Evolutionary conservation across 148 eudicot species (phyloP).

Genomic region (Beta vulgaris): DNA sequence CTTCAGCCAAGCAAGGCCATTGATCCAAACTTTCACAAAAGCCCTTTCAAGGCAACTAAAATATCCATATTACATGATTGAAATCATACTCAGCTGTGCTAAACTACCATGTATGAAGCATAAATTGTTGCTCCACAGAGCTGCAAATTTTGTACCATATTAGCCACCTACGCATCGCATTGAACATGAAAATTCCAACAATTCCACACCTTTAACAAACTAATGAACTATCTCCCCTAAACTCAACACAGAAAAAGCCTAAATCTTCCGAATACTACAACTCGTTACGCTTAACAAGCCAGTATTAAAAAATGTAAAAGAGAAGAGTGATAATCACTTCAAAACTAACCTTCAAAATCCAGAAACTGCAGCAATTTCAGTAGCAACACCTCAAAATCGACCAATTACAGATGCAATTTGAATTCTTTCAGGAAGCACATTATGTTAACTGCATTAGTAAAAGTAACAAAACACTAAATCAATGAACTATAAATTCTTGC

Average conservation of each 20-base stretch:
- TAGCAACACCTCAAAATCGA: constrained; percentile 17
- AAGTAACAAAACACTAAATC: too few relatives aligned
- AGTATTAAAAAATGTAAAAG: neutral
- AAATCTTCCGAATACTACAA: neutral
- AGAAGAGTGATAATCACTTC: neutral
- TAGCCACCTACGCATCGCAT: neutral
- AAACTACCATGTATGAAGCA: neutral
- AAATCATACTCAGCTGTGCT: neutral
- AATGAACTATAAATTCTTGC: too few relatives aligned
- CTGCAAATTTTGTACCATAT: neutral
- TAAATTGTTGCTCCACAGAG: neutral
- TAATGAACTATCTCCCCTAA: too few relatives aligned
- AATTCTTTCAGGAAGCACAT: constrained; percentile 23
- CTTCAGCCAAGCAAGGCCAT: neutral
- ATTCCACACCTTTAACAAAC: neutral
- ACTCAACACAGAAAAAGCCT: too few relatives aligned
- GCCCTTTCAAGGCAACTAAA: neutral
- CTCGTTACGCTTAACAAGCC: neutral
- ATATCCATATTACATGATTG: neutral
- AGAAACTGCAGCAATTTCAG: constrained; percentile 1
- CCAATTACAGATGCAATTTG: constrained; percentile 17
- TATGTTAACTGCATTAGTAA: constrained; percentile 26
- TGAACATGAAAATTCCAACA: neutral
- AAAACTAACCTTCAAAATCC: constrained; percentile 7
- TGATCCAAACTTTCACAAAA: neutral